These are phyloP conservation scores for Vaccinium vitisidaea DNA, from an alignment of 148 eudicot genomes.

Conservation along the genomic window DNA sequence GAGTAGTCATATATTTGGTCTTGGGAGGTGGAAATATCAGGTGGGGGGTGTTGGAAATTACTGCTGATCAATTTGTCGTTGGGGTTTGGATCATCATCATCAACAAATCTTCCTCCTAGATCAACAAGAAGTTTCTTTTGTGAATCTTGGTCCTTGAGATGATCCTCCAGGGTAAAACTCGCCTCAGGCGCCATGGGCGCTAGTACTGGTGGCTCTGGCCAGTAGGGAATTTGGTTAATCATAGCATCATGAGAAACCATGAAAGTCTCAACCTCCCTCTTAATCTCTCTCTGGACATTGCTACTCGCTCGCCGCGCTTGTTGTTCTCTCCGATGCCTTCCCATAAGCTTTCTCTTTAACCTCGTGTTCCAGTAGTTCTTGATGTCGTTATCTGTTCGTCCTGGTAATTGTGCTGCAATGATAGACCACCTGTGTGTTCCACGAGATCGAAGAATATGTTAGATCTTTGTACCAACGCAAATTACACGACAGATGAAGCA, in stretches of 20 bases:
- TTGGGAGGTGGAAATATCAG: constrained; percentile 20
- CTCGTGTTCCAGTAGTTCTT: constrained; percentile 77
- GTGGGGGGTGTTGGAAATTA: not conserved
- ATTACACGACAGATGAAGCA: not conserved
- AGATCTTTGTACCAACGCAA: not conserved
- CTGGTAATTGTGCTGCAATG: constrained; percentile 67
- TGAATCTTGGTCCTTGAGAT: constrained; percentile 24
- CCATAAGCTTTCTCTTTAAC: constrained; percentile 60
- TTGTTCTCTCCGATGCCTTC: constrained; percentile 50
- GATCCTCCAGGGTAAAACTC: constrained; percentile 11
- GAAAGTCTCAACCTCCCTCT: constrained; percentile 28
- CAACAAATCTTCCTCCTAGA: constrained; percentile 13
- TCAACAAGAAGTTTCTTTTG: constrained; percentile 17
- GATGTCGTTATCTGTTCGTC: constrained; percentile 69
- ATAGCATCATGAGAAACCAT: constrained; percentile 22
- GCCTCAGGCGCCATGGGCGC: constrained; percentile 13
- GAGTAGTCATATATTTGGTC: constrained; percentile 26
- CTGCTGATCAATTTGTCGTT: not conserved
- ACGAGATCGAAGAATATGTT: not conserved
- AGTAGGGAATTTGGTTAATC: constrained; percentile 31
- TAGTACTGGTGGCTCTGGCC: constrained; percentile 29
- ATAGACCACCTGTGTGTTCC: constrained; percentile 60
- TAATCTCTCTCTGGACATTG: constrained; percentile 38
- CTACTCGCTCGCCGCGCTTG: constrained; percentile 25
- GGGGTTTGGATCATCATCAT: constrained; percentile 6